Percentiles rank a stretch among this genome's conserved stretches.
Evolutionary conservation across 2,329 filamentous ascomycete genomes (phyloP).

Genomic region (Knufia petricola): DNA sequence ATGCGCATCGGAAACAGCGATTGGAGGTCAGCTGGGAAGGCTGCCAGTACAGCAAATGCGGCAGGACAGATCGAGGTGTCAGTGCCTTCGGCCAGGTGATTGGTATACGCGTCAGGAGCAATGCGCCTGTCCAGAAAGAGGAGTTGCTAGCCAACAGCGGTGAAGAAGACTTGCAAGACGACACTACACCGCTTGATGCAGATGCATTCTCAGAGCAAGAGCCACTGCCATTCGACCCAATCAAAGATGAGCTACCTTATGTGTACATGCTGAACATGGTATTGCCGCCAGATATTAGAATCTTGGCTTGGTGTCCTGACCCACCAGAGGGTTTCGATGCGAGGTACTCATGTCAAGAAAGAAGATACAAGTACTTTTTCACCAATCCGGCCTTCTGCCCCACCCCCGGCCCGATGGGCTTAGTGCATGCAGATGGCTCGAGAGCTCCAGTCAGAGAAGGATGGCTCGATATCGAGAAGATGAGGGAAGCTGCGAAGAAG

Average conservation of each 20-base stretch:
- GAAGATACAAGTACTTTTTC: slow-evolving; percentile 95
- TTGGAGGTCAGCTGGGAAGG: slow-evolving; percentile 63
- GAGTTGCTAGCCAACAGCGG: background rate
- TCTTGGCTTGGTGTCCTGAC: slow-evolving; percentile 85
- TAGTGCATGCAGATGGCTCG: slow-evolving; percentile 25
- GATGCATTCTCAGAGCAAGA: slow-evolving; percentile 30
- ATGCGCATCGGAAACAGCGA: slow-evolving; percentile 21
- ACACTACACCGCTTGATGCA: slow-evolving; percentile 22
- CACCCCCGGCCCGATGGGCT: slow-evolving; percentile 45
- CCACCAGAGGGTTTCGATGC: slow-evolving; percentile 76
- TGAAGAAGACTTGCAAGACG: background rate
- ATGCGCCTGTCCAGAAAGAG: slow-evolving; percentile 45
- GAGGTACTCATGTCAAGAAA: slow-evolving; percentile 82
- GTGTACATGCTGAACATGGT: slow-evolving; percentile 74
- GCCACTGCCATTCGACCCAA: slow-evolving; percentile 48
- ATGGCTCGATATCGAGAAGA: slow-evolving; percentile 78
- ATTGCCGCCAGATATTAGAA: slow-evolving; percentile 77
- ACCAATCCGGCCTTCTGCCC: slow-evolving; percentile 82
- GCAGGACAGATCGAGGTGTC: slow-evolving; percentile 83
- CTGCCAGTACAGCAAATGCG: slow-evolving; percentile 90
- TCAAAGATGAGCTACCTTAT: slow-evolving; percentile 76
- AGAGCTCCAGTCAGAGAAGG: slow-evolving; percentile 47
- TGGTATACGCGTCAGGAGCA: slow-evolving; percentile 71
- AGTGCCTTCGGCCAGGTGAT: slow-evolving; percentile 97
- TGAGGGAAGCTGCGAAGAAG: slow-evolving; percentile 69